Evolutionary conservation across 192 early-diverging fungal genomes (phyloP), one percentile per base, ranked within the genome.

Genomic region (Coemansia sp.): DNA sequence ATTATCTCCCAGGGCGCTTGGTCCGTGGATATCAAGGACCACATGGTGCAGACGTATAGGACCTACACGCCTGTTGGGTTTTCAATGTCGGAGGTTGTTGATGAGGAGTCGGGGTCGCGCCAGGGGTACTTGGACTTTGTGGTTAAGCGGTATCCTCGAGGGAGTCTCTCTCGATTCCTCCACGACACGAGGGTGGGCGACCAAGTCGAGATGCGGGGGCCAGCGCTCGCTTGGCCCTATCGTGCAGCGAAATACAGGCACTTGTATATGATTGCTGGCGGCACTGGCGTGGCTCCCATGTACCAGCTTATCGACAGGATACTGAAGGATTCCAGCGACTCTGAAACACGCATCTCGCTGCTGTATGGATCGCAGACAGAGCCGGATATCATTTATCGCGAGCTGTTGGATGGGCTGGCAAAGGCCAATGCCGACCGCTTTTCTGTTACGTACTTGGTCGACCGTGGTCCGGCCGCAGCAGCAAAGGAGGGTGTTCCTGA

Each of bases 231-330:
- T 21, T 86, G 84, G 69, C 84, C 84, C 0, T 83, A 60, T 34
- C 33, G 55, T 38, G 9, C 59, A 6, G 59, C 46, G 5, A 35
- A 48, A 20, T 74, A 68, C 50, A 59, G 57, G 3, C 59, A 28
- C 10, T 23, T 83, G 11, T 73, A 60, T 26, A 83, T 83, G 80
- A 45, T 92, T 59, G 89, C 89, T 42, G 91, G 91, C 70, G 91
- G 91, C n/a, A 90, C 91, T 2, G 91, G 91, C n/a, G 86, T 91
- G 20, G 85, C 91, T 4, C 89, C 89, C 35, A 85, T 92, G 80
- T 83, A 88, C 66, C 85, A 88, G 64, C 67, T 89, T 11, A 86
- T 88, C 5, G 72, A 81, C 21, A 74, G 68, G 3, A 77, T 83
- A 16, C 62, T 91, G 20, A 56, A 62, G 13, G 63, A 87, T 37